Base-by-base conservation (phyloP, 352 stramenopile genomes). In the Aphanomyces astaci region DNA sequence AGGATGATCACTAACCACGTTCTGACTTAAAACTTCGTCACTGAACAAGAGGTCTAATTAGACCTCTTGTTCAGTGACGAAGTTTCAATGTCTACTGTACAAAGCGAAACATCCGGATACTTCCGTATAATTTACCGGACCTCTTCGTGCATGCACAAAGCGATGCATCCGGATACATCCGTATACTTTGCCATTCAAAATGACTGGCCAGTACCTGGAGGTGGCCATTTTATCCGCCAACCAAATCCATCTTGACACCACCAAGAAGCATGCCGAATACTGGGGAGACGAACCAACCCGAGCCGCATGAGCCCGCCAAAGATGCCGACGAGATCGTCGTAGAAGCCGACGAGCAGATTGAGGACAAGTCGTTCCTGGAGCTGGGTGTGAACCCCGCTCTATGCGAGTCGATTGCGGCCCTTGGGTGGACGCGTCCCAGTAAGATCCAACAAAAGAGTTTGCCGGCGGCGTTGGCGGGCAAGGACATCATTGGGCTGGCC, bases 401-500 rank as follows among this genome's bases (percentile, higher is more conserved):
- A 32, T 95, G 89, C 73, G 81, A 97, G 70, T 89, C 96, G 22
- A 97, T 96, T 63, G 67, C 76, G n/a, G 86, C 80, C 17, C 77
- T 99, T 0, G 93, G 94, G 43, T 99, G 96, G 96, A 82, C 76
- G 13, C 81, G 79, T 64, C 94, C 96, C 30, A 98, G 95, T 56
- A 88, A 91, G 46, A 99, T 99, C 76, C 97, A 99, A 84, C 78
- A 87, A 65, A 72, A 97, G 63, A 82, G 94, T 17, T 95, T 99
- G 67, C 94, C 95, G 59, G 77, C 90, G 17, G 96, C 92, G 0
- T 75, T 99, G 11, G 78, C 86, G 19, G 96, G 96, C 40, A 81
- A 94, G 51, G 97, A 99, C 75, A 87, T 99, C 67, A 99, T 99
- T 70, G 97, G 96, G 17, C 76, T 98, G 76, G 82, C 97, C 68